These are phyloP conservation scores for Eucalyptus sp. DNA, from an alignment of 345 rosid species.

Conservation along the genomic window DNA sequence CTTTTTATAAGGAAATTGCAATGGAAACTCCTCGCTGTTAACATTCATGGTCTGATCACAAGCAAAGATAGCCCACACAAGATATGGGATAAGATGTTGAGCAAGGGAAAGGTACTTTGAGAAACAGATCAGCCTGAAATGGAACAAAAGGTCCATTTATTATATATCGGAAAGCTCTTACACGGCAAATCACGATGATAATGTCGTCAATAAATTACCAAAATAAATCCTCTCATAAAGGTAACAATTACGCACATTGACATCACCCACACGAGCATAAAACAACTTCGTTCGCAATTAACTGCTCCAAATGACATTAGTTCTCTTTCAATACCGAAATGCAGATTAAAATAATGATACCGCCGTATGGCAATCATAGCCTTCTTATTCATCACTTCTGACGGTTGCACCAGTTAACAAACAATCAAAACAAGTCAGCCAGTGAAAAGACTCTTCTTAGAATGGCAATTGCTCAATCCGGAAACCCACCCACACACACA, in stretches of 20 bases:
- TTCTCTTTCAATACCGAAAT: not conserved
- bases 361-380: not conserved
- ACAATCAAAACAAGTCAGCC: not conserved
- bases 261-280: not conserved
- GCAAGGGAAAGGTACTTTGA: not conserved
- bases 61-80: not conserved
- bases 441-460: not conserved
- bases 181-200: not conserved
- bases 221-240: not conserved
- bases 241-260: not conserved
- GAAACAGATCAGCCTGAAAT: not conserved
- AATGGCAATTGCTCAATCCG: not conserved
- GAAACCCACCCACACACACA: not conserved
- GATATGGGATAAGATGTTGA: not conserved
- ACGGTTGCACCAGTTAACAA: not conserved
- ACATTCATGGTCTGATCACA: not conserved
- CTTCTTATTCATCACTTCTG: not conserved
- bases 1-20: not conserved
- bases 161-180: not conserved
- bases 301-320: not conserved
- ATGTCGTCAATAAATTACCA: not conserved
- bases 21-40: not conserved
- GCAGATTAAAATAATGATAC: not conserved
- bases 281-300: not conserved
- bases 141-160: not conserved